Evolutionary conservation across 495 filamentous ascomycete genomes (phyloP).

Genomic region (Chaetomium cochliodes): DNA sequence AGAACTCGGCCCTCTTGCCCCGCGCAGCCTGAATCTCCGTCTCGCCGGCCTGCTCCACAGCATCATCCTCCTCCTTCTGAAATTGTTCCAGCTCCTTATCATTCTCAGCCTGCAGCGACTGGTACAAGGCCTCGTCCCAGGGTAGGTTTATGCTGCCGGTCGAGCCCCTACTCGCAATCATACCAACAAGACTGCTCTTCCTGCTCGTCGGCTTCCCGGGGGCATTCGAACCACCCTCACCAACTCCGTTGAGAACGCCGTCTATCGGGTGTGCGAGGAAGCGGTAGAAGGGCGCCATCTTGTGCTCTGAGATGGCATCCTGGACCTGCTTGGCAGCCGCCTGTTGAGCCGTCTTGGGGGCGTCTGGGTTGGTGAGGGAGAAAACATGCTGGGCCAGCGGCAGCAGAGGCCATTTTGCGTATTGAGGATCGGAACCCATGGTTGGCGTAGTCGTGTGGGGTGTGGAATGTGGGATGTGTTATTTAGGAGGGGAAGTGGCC

Average conservation of each 20-base stretch:
- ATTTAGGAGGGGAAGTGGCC: neutral
- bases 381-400: slow-evolving; percentile 95
- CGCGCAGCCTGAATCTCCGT: slow-evolving; percentile 89
- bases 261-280: slow-evolving; percentile 93
- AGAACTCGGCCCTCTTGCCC: slow-evolving; percentile 94
- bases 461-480: slow-evolving; percentile 9
- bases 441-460: slow-evolving; percentile 17
- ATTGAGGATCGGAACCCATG: slow-evolving; percentile 97
- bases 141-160: slow-evolving; percentile 64
- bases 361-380: slow-evolving; percentile 86
- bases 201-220: slow-evolving; percentile 53
- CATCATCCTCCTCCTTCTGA: slow-evolving; percentile 94
- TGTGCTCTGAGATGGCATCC: slow-evolving; percentile 87
- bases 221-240: slow-evolving; percentile 60
- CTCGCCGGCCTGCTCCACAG: slow-evolving; percentile 90
- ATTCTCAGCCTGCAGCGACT: slow-evolving; percentile 81
- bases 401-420: slow-evolving; percentile 90
- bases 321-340: slow-evolving; percentile 78
- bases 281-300: slow-evolving; percentile 96
- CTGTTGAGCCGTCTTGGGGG: slow-evolving; percentile 64
- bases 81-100: slow-evolving; percentile 85
- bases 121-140: slow-evolving; percentile 89
- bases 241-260: slow-evolving; percentile 77
- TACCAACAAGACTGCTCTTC: slow-evolving; percentile 62
- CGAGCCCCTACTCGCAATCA: slow-evolving; percentile 67